A percentile compares a stretch with the other conserved stretches of the same genome.
Evolutionary conservation across 2,329 filamentous ascomycete genomes (phyloP).

Genomic region (Corinectria fuckeliana): DNA sequence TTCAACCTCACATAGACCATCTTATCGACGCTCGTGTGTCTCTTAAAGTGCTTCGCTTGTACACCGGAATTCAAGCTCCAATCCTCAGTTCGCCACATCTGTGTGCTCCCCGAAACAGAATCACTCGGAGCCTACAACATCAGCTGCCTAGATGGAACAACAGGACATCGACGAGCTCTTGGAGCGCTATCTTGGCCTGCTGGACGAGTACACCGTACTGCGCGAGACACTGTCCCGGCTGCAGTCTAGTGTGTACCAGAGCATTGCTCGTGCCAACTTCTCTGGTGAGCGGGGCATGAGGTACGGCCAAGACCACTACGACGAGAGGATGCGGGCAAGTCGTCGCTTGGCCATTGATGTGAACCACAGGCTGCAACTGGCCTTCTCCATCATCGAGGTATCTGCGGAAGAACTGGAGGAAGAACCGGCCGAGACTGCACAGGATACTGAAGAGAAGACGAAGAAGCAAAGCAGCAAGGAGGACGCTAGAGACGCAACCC

Average conservation of each 20-base stretch:
- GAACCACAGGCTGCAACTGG: slow-evolving; percentile 20
- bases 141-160: slow-evolving; percentile 32
- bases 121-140: background rate
- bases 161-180: slow-evolving; percentile 67
- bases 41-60: background rate
- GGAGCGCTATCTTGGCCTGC: slow-evolving; percentile 67
- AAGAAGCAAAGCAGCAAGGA: slow-evolving; percentile 15
- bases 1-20: background rate
- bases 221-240: slow-evolving; percentile 59
- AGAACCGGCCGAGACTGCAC: background rate
- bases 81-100: too few relatives aligned
- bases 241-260: slow-evolving; percentile 62
- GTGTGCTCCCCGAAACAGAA: background rate
- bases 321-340: slow-evolving; percentile 73
- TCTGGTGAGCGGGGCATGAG: slow-evolving; percentile 65
- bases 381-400: slow-evolving; percentile 27
- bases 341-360: slow-evolving; percentile 47
- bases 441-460: slow-evolving; percentile 6
- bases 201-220: slow-evolving; percentile 71
- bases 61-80: too few relatives aligned
- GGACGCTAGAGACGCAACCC: slow-evolving; percentile 11
- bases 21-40: too few relatives aligned
- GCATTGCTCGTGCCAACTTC: slow-evolving; percentile 79
- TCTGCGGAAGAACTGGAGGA: slow-evolving; percentile 11
- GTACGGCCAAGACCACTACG: slow-evolving; percentile 75